These are phyloP conservation scores for Leccinum olivaceopallidum DNA, from an alignment of 768 basidiomycete genomes.

Conservation along the genomic window DNA sequence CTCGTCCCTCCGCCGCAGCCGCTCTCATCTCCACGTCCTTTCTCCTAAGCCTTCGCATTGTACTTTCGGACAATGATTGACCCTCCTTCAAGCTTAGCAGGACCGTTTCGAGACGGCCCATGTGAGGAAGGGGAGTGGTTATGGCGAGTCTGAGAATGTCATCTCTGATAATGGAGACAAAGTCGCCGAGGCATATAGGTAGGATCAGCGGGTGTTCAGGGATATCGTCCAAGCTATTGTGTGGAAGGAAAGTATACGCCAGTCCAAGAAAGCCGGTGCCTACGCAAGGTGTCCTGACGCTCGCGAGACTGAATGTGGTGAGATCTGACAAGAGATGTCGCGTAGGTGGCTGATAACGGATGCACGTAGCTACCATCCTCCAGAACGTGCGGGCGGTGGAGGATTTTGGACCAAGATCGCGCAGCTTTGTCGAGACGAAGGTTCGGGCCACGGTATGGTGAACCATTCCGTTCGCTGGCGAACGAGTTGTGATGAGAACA, in stretches of 20 bases:
- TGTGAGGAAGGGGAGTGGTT: constrained; percentile 23
- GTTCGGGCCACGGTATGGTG: constrained; percentile 28
- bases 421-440: constrained; percentile 28
- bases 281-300: constrained; percentile 17
- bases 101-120: constrained; percentile 20
- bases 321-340: constrained; percentile 21
- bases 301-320: constrained; percentile 28
- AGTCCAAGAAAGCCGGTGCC: constrained; percentile 29
- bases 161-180: background rate
- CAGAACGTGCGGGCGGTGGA: constrained; percentile 23
- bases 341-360: constrained; percentile 24
- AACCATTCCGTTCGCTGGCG: constrained; percentile 31
- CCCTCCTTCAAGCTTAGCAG: constrained; percentile 27
- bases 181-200: constrained; percentile 20
- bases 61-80: constrained; percentile 26
- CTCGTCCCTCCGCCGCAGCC: constrained; percentile 24
- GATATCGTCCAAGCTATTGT: constrained; percentile 16
- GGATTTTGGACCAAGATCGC: constrained; percentile 27
- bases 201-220: constrained; percentile 18
- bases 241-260: constrained; percentile 3
- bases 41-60: constrained; percentile 25
- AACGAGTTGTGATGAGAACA: constrained; percentile 23
- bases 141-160: constrained; percentile 20
- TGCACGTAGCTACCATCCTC: constrained; percentile 28
- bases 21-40: constrained; percentile 23